Evolutionary conservation across 495 filamentous ascomycete species (phyloP).

Genomic region (Bathelium albidoporum): DNA sequence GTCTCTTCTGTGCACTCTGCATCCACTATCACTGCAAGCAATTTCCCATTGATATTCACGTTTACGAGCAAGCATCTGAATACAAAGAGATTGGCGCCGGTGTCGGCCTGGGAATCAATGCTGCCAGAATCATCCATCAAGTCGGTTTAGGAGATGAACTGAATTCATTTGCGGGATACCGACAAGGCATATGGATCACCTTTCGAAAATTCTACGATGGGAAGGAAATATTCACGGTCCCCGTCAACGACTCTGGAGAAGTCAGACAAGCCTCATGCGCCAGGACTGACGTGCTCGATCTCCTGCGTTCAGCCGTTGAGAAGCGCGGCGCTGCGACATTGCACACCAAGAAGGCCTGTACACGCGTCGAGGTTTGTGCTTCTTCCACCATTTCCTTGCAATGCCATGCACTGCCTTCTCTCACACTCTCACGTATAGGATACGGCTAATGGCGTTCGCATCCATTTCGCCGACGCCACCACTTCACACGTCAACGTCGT

Average conservation of each 20-base stretch:
- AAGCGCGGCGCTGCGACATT: slow-evolving; percentile 13
- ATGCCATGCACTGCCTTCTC: not conserved
- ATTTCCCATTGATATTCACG: slow-evolving; percentile 15
- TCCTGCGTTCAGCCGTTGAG: slow-evolving; percentile 10
- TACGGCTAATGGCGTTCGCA: slow-evolving; percentile 16
- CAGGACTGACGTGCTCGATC: slow-evolving; percentile 13
- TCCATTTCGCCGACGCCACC: slow-evolving; percentile 32
- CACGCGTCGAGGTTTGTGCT: slow-evolving; percentile 9
- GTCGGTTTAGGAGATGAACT: slow-evolving; percentile 13
- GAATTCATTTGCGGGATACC: slow-evolving; percentile 13
- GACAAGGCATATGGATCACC: slow-evolving; percentile 12
- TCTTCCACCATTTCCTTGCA: not conserved
- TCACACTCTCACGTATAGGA: slow-evolving; percentile 6
- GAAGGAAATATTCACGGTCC: slow-evolving; percentile 15
- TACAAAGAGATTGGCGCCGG: slow-evolving; percentile 20
- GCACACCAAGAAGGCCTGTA: slow-evolving; percentile 16
- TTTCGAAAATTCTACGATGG: slow-evolving; percentile 15
- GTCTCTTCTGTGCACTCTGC: slow-evolving; percentile 13
- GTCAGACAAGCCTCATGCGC: slow-evolving; percentile 16
- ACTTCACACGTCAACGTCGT: slow-evolving; percentile 27
- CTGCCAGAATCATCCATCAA: slow-evolving; percentile 15
- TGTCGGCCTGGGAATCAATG: slow-evolving; percentile 17
- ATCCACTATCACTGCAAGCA: slow-evolving; percentile 18
- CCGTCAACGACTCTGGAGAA: slow-evolving; percentile 13
- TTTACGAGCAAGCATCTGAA: slow-evolving; percentile 18